Evolutionary conservation across 257 asterid genomes (phyloP).

Genomic region (Jasminum sambac): DNA sequence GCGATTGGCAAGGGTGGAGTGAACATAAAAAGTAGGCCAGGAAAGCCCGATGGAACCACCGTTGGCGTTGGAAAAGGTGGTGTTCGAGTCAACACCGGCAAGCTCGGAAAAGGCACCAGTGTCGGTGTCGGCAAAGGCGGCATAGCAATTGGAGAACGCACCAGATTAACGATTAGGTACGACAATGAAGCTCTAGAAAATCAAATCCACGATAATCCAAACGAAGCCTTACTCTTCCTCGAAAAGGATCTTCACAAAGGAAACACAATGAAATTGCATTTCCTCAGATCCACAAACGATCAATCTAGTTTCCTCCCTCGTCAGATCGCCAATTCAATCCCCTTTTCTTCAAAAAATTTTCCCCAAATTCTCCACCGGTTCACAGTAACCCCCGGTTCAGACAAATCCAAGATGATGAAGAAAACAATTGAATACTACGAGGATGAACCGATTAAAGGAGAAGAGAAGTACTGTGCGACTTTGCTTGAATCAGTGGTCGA

Average conservation of each 20-base stretch:
- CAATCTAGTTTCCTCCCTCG: slow-evolving; percentile 57
- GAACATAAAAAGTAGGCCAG: slow-evolving; percentile 21
- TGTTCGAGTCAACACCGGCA: slow-evolving; percentile 46
- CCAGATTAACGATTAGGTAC: too few species aligned
- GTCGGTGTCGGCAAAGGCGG: slow-evolving; percentile 59
- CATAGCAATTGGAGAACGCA: slow-evolving; percentile 39
- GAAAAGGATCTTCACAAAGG: slow-evolving; percentile 58
- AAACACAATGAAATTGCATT: slow-evolving; percentile 48
- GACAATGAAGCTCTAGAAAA: slow-evolving; percentile 57
- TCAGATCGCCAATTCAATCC: slow-evolving; percentile 49
- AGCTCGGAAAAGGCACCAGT: slow-evolving; percentile 36
- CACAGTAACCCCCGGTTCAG: slow-evolving; percentile 46
- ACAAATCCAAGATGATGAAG: slow-evolving; percentile 49
- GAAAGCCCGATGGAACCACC: slow-evolving; percentile 41
- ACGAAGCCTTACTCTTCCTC: slow-evolving; percentile 67
- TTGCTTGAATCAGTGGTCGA: slow-evolving; percentile 86
- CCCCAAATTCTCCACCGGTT: slow-evolving; percentile 47
- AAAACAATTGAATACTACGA: slow-evolving; percentile 68
- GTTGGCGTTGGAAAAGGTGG: slow-evolving; percentile 58
- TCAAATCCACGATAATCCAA: slow-evolving; percentile 60
- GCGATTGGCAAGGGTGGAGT: slow-evolving; percentile 35
- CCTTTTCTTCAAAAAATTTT: slow-evolving; percentile 61
- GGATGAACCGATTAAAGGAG: slow-evolving; percentile 46
- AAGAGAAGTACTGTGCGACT: slow-evolving; percentile 74
- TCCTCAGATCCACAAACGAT: slow-evolving; percentile 30